These are phyloP conservation scores for Chlamydomonas reinhardtii DNA, from an alignment of 163 green algal species.

Conservation along the genomic window DNA sequence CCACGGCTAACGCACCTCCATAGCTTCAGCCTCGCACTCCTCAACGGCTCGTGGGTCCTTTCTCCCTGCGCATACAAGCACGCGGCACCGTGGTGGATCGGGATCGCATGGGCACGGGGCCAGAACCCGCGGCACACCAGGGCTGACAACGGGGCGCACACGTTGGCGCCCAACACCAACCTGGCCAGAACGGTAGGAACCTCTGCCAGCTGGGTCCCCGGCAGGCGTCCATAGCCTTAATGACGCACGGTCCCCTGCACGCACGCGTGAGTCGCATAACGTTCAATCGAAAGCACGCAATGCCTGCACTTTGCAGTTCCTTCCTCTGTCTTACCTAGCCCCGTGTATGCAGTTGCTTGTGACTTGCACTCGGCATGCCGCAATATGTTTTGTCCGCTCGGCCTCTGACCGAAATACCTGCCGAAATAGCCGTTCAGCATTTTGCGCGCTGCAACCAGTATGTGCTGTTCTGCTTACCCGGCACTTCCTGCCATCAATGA, in stretches of 20 bases:
- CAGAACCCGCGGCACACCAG: too few relatives aligned
- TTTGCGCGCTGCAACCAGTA: not conserved
- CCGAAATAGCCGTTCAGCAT: too few relatives aligned
- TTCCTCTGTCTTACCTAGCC: not conserved
- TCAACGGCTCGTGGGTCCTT: conserved; percentile 10
- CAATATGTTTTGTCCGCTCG: conserved; percentile 10
- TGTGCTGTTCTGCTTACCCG: not conserved
- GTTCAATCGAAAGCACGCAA: too few relatives aligned
- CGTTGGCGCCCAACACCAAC: not conserved
- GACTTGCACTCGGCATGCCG: conserved; percentile 22
- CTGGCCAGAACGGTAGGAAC: conserved; percentile 26
- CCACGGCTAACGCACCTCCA: conserved; percentile 1
- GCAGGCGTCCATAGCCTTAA: conserved; percentile 49
- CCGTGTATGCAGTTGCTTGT: conserved; percentile 25
- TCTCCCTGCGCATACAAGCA: too few relatives aligned
- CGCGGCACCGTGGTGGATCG: too few relatives aligned
- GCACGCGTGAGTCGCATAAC: not conserved
- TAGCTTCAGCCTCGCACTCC: conserved; percentile 8
- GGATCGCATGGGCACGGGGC: too few relatives aligned
- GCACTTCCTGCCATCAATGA: conserved; percentile 43
- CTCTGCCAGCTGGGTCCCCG: conserved; percentile 10
- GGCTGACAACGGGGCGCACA: too few relatives aligned
- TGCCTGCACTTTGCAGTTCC: too few relatives aligned
- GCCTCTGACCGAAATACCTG: conserved; percentile 50
- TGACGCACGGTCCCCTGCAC: conserved; percentile 30